Percentiles rank a stretch among this genome's conserved stretches.
Evolutionary conservation across 1,284 basidiomycete species (phyloP).

Genomic region (Sporisorium iseilematis-ciliati): DNA sequence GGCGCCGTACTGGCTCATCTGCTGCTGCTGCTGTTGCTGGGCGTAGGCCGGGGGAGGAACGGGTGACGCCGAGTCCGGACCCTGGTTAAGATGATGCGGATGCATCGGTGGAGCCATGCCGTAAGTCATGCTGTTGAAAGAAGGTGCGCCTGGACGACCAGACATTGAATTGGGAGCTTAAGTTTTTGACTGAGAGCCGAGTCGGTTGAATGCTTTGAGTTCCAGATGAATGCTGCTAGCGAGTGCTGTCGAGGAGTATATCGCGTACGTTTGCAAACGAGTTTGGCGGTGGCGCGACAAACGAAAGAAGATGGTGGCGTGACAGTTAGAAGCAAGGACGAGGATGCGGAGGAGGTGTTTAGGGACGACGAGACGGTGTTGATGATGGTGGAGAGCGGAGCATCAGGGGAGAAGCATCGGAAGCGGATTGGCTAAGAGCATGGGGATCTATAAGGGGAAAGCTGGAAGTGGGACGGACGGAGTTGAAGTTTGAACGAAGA

Average conservation of each 20-base stretch:
- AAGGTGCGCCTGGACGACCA: constrained; percentile 23
- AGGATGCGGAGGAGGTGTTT: constrained; percentile 6
- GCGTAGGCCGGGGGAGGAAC: constrained; percentile 32
- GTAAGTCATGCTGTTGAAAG: constrained; percentile 40
- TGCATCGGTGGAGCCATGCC: constrained; percentile 51
- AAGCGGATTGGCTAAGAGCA: constrained; percentile 13
- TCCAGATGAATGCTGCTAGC: no score
- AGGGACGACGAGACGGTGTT: constrained; percentile 7
- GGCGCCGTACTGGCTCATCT: constrained; percentile 44
- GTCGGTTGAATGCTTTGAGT: no score
- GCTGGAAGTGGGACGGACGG: constrained; percentile 13
- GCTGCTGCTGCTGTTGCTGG: constrained; percentile 27
- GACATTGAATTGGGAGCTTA: constrained; percentile 7
- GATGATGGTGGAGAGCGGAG: constrained; percentile 32
- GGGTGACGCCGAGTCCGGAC: constrained; percentile 27
- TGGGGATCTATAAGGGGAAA: constrained; percentile 35
- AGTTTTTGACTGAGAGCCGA: no score
- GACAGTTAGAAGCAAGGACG: neutral
- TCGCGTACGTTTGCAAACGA: no score
- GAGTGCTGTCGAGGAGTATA: no score
- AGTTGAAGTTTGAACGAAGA: constrained; percentile 18
- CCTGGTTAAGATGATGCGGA: constrained; percentile 43
- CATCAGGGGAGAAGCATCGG: constrained; percentile 27
- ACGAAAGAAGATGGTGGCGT: neutral
- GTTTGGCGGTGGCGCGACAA: neutral